Conservation (phyloP, 2,329 filamentous ascomycete genomes). For the Leptographium procerum region DNA sequence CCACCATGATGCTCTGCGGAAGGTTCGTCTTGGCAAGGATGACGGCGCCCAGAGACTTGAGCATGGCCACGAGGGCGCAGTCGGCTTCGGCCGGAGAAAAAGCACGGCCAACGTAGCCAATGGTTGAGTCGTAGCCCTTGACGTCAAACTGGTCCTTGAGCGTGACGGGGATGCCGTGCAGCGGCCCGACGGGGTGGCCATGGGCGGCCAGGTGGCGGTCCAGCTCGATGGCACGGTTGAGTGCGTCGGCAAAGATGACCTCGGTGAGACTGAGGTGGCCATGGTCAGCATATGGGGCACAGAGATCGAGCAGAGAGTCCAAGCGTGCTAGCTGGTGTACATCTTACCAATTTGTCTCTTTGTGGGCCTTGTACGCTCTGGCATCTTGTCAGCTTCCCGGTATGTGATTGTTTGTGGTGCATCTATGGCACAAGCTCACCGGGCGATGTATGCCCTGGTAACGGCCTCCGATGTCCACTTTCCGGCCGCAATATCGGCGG, state of each 20-base stretch:
- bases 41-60: slow-evolving; percentile 18
- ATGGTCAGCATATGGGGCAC: not conserved
- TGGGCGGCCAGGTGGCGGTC: slow-evolving; percentile 18
- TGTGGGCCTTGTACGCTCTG: slow-evolving; percentile 20
- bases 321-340: not conserved
- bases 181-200: slow-evolving; percentile 20
- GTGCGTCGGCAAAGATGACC: slow-evolving; percentile 22
- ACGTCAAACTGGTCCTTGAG: slow-evolving; percentile 21
- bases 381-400: no score
- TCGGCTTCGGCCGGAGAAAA: slow-evolving; percentile 2
- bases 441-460: slow-evolving; percentile 2
- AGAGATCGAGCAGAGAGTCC: no score
- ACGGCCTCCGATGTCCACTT: not conserved
- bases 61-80: slow-evolving; percentile 12
- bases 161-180: slow-evolving; percentile 30
- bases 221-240: slow-evolving; percentile 19
- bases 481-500: not conserved
- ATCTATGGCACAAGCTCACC: no score
- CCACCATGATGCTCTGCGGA: slow-evolving; percentile 17
- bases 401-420: no score
- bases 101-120: slow-evolving; percentile 24
- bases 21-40: slow-evolving; percentile 17
- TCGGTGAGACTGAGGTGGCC: slow-evolving; percentile 31
- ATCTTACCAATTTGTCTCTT: slow-evolving; percentile 1
- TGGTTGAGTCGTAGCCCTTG: slow-evolving; percentile 4